Conservation (phyloP, 352 stramenopile species). For the Pythium folliculosum region DNA sequence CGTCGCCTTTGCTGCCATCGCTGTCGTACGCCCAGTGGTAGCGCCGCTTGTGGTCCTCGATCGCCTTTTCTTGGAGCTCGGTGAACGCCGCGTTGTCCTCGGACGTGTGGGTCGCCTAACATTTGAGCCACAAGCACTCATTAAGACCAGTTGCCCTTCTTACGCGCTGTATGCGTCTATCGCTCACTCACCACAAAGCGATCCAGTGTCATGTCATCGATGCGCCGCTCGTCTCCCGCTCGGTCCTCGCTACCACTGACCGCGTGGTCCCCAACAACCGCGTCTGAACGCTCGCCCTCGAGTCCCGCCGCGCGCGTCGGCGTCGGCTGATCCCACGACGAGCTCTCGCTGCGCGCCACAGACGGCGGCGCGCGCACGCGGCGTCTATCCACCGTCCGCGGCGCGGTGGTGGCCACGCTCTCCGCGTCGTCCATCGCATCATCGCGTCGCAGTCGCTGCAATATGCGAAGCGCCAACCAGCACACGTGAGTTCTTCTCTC, state of each 20-base stretch:
- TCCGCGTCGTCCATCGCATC: neutral
- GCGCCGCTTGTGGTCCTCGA: constrained; percentile 61
- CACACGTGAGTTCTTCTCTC: neutral
- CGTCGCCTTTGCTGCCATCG: constrained; percentile 48
- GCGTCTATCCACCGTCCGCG: neutral
- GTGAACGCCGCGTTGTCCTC: constrained; percentile 85
- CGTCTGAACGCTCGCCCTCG: constrained; percentile 13
- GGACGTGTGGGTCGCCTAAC: constrained; percentile 74
- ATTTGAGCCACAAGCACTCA: neutral
- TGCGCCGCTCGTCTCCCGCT: neutral
- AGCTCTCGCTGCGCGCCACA: constrained; percentile 16
- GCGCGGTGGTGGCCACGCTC: constrained; percentile 1
- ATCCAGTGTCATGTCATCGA: constrained; percentile 50
- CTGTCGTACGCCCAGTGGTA: constrained; percentile 85
- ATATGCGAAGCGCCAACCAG: neutral
- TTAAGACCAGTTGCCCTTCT: neutral
- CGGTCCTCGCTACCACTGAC: neutral
- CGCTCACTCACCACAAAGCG: constrained; percentile 55
- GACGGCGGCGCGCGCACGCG: neutral
- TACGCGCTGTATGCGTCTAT: neutral
- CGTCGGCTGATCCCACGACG: constrained; percentile 68
- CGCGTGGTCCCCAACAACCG: neutral
- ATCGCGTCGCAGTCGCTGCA: constrained; percentile 5
- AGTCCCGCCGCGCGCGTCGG: constrained; percentile 22
- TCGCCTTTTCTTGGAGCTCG: constrained; percentile 69